Conservation (phyloP, 2,329 filamentous ascomycete genomes). For the Chalaropsis ovoidea region DNA sequence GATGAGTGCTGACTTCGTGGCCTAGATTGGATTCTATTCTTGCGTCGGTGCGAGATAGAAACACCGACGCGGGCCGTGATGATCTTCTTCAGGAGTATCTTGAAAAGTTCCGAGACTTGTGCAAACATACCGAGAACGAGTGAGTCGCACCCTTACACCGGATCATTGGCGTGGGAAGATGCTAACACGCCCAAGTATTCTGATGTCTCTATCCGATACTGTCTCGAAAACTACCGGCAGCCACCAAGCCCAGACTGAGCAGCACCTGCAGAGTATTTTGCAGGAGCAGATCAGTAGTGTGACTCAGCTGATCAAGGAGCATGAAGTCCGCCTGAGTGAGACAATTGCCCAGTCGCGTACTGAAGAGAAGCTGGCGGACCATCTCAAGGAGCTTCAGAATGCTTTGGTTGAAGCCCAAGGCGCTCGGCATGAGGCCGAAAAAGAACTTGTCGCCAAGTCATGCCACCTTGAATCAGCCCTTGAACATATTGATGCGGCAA, state of each 20-base stretch:
- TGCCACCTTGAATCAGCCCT: constrained; percentile 13
- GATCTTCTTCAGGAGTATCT: constrained; percentile 16
- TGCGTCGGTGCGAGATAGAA: constrained; percentile 12
- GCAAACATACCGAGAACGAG: constrained; percentile 12
- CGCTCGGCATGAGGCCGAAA: constrained; percentile 7
- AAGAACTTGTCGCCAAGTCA: constrained; percentile 18
- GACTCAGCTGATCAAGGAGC: neutral
- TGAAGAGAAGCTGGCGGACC: constrained; percentile 2
- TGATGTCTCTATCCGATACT: constrained; percentile 15
- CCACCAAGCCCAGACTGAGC: neutral
- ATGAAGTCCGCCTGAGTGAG: constrained; percentile 12
- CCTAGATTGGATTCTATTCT: constrained; percentile 19
- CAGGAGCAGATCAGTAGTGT: constrained; percentile 8
- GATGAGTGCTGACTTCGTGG: neutral
- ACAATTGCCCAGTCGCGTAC: neutral
- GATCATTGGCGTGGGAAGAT: neutral
- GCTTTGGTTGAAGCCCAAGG: constrained; percentile 15
- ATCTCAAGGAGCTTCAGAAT: constrained; percentile 17
- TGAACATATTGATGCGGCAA: constrained; percentile 14
- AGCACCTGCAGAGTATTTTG: constrained; percentile 10
- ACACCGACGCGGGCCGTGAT: neutral
- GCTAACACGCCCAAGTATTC: constrained; percentile 17
- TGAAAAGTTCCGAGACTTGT: constrained; percentile 14
- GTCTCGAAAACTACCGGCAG: neutral
- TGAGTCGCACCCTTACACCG: neutral